phyloP scores from a whole-genome alignment of 306 rosid species.

The Cyamopsis tetragonoloba region DNA sequence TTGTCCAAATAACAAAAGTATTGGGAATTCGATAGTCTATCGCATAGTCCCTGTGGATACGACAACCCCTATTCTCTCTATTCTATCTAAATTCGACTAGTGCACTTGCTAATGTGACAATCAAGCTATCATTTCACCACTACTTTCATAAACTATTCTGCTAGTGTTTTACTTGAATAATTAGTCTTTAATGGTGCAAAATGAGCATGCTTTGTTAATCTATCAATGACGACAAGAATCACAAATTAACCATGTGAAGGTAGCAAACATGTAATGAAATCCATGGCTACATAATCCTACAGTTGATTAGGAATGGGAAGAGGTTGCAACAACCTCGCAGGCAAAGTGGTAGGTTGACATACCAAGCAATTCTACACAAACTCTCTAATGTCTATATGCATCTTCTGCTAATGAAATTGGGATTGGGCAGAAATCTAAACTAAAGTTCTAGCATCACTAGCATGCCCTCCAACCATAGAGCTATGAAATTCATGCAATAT shows the following conservation, averaged over 20 bases:
- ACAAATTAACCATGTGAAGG: background rate
- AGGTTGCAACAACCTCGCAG: background rate
- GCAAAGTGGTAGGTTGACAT: background rate
- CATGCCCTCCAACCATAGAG: background rate
- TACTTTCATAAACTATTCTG: background rate
- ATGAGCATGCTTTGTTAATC: background rate
- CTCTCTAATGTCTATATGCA: background rate
- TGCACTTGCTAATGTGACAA: too few species aligned
- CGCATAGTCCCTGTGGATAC: too few species aligned
- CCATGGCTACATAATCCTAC: too few species aligned
- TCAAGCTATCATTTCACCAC: too few species aligned
- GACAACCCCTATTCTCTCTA: too few species aligned
- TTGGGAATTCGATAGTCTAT: too few species aligned
- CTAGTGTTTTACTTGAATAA: background rate
- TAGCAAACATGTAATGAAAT: background rate
- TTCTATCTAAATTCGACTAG: too few species aligned
- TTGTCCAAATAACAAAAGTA: too few species aligned
- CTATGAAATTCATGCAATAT: background rate
- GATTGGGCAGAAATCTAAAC: background rate
- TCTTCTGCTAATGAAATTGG: background rate
- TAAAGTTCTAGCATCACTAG: background rate
- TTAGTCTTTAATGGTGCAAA: background rate
- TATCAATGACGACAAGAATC: background rate
- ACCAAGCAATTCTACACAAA: background rate
- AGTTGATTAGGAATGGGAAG: background rate